Percentiles rank a stretch among this genome's conserved stretches.
These are phyloP conservation scores for Hanseniaspora nectarophila DNA, from an alignment of 805 yeast species.

Conservation along the genomic window DNA sequence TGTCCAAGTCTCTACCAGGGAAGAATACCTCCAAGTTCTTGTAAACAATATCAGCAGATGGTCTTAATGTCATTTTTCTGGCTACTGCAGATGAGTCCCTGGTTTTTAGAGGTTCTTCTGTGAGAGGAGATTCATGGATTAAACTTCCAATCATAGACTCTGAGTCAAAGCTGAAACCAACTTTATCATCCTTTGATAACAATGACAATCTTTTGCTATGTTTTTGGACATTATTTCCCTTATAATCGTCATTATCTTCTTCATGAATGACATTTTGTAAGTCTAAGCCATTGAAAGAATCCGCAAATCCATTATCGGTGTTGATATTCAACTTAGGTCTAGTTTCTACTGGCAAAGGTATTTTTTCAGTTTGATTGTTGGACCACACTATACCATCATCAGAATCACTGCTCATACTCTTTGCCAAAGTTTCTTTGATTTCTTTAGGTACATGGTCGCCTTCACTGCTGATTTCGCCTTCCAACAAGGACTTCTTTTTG, in stretches of 20 bases:
- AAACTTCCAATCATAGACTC: conserved; percentile 10
- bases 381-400: conserved; percentile 25
- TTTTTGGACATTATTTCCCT: conserved; percentile 15
- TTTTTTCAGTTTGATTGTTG: background rate
- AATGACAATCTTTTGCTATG: background rate
- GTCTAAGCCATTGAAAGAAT: background rate
- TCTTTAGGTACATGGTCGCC: background rate
- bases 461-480: background rate
- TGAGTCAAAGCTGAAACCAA: conserved; percentile 13
- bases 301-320: background rate
- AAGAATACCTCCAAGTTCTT: conserved; percentile 83
- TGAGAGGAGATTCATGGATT: background rate
- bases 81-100: background rate
- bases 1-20: conserved; percentile 85
- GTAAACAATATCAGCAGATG: conserved; percentile 88
- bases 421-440: background rate
- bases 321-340: background rate
- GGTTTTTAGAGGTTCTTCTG: background rate
- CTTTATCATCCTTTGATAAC: conserved; percentile 5
- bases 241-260: conserved; percentile 17
- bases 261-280: background rate
- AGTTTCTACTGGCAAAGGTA: background rate
- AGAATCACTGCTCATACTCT: background rate
- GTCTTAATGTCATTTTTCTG: conserved; percentile 63
- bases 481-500: background rate